A percentile compares a stretch with the other conserved stretches of the same genome.
These are phyloP conservation scores for Eucalyptus cloeziana DNA, from an alignment of 345 rosid genomes.

Conservation along the genomic window DNA sequence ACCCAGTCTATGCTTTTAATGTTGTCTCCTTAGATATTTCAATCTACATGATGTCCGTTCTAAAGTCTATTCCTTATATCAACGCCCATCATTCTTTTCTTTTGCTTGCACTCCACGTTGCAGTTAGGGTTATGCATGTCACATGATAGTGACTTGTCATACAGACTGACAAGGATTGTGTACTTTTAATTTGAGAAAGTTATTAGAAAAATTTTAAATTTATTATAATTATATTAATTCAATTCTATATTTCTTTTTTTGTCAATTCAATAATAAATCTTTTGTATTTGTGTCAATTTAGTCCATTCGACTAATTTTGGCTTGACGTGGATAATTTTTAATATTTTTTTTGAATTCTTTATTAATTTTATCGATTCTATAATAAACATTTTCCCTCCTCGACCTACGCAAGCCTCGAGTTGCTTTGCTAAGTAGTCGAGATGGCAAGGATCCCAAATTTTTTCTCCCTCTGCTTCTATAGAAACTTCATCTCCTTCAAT, in stretches of 20 bases:
- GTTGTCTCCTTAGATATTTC: not conserved
- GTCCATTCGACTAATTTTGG: accelerated
- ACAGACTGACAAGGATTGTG: accelerated
- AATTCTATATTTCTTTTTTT: no score
- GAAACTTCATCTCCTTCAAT: no score
- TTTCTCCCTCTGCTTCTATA: no score
- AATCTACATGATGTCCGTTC: not conserved
- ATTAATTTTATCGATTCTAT: no score
- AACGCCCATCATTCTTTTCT: not conserved
- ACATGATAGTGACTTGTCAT: not conserved
- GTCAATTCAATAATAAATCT: no score
- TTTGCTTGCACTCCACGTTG: not conserved
- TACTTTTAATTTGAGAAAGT: no score
- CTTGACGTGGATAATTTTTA: accelerated
- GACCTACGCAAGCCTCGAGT: accelerated
- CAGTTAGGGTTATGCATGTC: not conserved
- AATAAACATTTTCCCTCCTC: no score
- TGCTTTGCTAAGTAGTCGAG: accelerated
- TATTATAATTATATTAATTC: accelerated
- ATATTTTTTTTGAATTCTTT: no score
- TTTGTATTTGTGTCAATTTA: no score
- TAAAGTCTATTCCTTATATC: not conserved
- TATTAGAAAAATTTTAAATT: no score
- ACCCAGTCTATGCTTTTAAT: not conserved
- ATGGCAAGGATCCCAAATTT: no score